Conservation (phyloP, 2,329 filamentous ascomycete genomes). For the Xylaria hypoxylon region DNA sequence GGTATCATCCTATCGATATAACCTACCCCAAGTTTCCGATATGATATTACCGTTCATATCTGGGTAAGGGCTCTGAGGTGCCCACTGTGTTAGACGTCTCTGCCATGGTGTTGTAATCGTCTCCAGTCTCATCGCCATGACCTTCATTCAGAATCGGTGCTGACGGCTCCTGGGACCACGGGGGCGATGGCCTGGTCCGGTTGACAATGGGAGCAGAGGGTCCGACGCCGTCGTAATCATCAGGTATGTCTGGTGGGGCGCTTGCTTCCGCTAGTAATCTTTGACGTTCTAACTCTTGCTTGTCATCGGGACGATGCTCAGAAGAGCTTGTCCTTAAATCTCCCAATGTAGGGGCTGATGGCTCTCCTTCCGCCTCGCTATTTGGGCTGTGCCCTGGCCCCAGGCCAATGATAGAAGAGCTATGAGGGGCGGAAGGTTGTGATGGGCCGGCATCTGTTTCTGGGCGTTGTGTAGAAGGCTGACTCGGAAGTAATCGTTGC, state of each 20-base stretch:
- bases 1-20: neutral
- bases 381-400: neutral
- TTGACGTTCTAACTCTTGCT: constrained; percentile 73
- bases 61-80: constrained; percentile 50
- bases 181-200: constrained; percentile 44
- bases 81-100: constrained; percentile 55
- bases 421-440: constrained; percentile 45
- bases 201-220: constrained; percentile 39
- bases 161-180: constrained; percentile 45
- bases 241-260: constrained; percentile 57
- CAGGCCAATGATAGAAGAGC: neutral
- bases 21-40: neutral
- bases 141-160: constrained; percentile 49
- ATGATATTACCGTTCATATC: constrained; percentile 51
- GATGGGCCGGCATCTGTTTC: constrained; percentile 57
- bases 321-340: constrained; percentile 53
- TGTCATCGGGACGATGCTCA: constrained; percentile 69
- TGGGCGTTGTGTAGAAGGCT: constrained; percentile 64
- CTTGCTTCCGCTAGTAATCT: constrained; percentile 65
- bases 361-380: constrained; percentile 40
- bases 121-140: constrained; percentile 42
- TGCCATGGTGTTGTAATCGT: constrained; percentile 61
- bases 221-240: constrained; percentile 40
- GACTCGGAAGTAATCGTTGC: constrained; percentile 82
- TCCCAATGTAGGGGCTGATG: constrained; percentile 61